These are phyloP conservation scores for Lactarius tabidus DNA, from an alignment of 768 basidiomycete species.

Conservation along the genomic window DNA sequence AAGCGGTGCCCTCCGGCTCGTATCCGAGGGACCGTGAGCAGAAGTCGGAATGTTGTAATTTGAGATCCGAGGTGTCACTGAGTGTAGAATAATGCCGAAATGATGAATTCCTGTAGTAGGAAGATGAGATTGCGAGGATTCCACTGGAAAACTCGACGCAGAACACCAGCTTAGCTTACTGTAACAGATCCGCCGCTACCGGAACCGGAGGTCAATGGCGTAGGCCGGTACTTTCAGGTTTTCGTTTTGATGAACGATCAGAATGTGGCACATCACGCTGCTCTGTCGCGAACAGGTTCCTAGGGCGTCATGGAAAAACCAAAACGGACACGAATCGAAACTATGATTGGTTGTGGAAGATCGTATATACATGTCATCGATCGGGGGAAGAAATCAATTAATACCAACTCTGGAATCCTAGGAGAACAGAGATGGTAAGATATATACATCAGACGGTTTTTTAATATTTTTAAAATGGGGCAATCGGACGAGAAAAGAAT, in stretches of 20 bases:
- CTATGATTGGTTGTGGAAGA: constrained; percentile 2
- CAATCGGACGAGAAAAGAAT: not conserved
- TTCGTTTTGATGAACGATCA: not conserved
- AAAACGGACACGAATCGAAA: not conserved
- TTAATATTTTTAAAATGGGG: not conserved
- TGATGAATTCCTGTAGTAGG: not conserved
- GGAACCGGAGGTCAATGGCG: not conserved
- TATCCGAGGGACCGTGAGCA: not conserved
- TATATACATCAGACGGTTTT: not conserved
- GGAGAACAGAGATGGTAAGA: not conserved
- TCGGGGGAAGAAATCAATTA: not conserved
- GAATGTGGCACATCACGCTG: not conserved
- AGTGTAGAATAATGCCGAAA: not conserved
- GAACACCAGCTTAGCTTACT: no score
- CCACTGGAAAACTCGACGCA: no score
- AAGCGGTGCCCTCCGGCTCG: not conserved
- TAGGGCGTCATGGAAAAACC: not conserved
- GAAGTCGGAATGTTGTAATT: not conserved
- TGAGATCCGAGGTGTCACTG: not conserved
- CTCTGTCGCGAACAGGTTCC: constrained; percentile 13
- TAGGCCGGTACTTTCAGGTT: not conserved
- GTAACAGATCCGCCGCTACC: not conserved
- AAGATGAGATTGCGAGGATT: not conserved
- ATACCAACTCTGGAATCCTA: not conserved
- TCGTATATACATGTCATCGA: not conserved